Conservation (phyloP, 768 basidiomycete genomes). For the Phaeolepiota aurea region DNA sequence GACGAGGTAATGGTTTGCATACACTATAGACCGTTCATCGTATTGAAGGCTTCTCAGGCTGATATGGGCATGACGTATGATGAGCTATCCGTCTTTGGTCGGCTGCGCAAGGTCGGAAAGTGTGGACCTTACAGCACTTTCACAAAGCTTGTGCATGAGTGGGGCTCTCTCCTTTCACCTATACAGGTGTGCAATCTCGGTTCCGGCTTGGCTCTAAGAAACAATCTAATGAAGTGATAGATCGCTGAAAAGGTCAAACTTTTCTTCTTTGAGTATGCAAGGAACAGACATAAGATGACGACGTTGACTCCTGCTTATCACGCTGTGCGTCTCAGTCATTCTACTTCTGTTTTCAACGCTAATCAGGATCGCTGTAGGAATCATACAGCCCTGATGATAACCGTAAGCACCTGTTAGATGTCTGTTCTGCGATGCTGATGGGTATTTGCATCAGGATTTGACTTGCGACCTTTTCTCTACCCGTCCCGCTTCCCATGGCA, state of each 20-base stretch:
- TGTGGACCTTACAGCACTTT: constrained; percentile 98
- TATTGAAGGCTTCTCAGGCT: constrained; percentile 37
- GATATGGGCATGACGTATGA: constrained; percentile 99
- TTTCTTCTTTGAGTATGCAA: constrained; percentile 95
- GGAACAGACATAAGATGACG: constrained; percentile 99
- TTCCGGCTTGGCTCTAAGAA: background rate
- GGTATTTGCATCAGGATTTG: constrained; percentile 58
- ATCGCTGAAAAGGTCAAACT: constrained; percentile 96
- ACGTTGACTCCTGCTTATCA: constrained; percentile 91
- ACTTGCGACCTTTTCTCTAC: constrained; percentile 93
- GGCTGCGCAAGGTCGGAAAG: constrained; percentile 92
- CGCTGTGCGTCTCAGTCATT: constrained; percentile 50
- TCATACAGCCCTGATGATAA: constrained; percentile 97
- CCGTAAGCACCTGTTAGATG: constrained; percentile 38
- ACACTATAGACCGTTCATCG: background rate
- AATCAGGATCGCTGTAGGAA: constrained; percentile 42
- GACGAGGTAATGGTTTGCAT: constrained; percentile 61
- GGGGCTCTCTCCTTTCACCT: constrained; percentile 84
- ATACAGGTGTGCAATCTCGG: constrained; percentile 43
- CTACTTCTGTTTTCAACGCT: background rate
- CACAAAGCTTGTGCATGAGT: constrained; percentile 89
- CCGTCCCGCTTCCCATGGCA: constrained; percentile 95
- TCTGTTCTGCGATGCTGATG: constrained; percentile 4
- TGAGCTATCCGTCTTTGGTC: constrained; percentile 88
- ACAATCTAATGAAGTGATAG: constrained; percentile 28